A percentile compares a stretch with the other conserved stretches of the same genome.
Evolutionary conservation across 345 rosid species (phyloP).

Genomic region (sweet orange (Citrus sinensis)): DNA sequence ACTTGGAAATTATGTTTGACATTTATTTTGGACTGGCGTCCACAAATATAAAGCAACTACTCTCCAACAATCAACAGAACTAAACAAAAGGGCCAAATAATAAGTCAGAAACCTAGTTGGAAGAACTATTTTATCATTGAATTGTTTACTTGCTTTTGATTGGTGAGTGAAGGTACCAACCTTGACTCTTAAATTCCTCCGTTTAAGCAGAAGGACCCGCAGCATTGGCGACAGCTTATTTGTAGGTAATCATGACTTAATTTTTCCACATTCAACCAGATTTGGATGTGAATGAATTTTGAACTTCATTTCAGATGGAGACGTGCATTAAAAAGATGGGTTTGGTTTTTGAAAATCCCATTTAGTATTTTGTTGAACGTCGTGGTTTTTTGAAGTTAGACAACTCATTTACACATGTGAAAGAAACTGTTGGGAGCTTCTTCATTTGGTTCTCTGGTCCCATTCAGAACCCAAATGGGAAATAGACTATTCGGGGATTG

Average conservation of each 20-base stretch:
- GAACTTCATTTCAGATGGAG: conserved; percentile 2
- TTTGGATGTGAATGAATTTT: conserved; percentile 3
- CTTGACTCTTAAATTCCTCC: conserved; percentile 21
- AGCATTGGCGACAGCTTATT: conserved; percentile 18
- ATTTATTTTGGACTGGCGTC: conserved; percentile 14
- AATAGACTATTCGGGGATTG: background rate
- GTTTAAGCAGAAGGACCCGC: conserved; percentile 7
- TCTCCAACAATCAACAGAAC: background rate
- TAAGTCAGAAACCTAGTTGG: background rate
- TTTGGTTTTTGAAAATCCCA: conserved; percentile 6
- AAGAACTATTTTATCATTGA: conserved; percentile 1
- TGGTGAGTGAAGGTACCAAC: conserved; percentile 21
- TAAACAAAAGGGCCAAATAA: background rate
- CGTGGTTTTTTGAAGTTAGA: background rate
- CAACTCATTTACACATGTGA: background rate
- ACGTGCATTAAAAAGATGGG: background rate
- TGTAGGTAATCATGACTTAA: conserved; percentile 1
- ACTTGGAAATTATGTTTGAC: conserved; percentile 7
- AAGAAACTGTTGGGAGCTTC: background rate
- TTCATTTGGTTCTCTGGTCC: conserved; percentile 3
- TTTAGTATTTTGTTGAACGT: background rate
- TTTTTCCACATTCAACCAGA: background rate
- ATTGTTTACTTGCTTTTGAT: background rate
- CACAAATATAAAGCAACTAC: background rate
- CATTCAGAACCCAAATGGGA: background rate